Evolutionary conservation across 2,329 filamentous ascomycete genomes (phyloP), one percentile per base, ranked within the genome.

Genomic region (Ilyonectria sp.): DNA sequence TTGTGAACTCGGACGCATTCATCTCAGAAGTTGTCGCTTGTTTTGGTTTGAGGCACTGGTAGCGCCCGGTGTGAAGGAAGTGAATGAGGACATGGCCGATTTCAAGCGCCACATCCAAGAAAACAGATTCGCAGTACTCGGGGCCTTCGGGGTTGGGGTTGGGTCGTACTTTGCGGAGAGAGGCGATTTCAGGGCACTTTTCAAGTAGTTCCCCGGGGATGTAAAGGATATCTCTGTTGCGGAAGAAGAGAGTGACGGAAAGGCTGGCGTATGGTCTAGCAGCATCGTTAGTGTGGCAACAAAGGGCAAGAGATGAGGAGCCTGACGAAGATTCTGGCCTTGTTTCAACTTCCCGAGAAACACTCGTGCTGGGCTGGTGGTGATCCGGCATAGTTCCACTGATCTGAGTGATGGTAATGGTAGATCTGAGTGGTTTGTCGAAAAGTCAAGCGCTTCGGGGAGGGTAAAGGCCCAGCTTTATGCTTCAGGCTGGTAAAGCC

Each of bases 1-100:
- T 71, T 0, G 47, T 46, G 10, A 71, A 60, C 5, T 67, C 54
- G 1, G 52, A 54, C 5, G 46, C 19, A 1, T 40, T 31, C 19
- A 9, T 53, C 3, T 58, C 35, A 0, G 55, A 29, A 6, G 3
- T 6, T 4, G 23, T 15, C 6, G 21, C 11, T 29, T 29, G 47
- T n/a, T 50, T 17, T 0, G 60, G 57, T 1, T 33, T 56, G 6
- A 61, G 56, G 2, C 46, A 64, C 3, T 60, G 31, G 9, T 71
- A 69, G 0, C 5, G 50, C 2, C 53, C 66, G 2, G 65, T 37
- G 13, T 44, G 52, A 0, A 69, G 9, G 9, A 40, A 71, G 9
- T 71, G 59, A 1, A 71, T 19, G 6, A 71, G 11, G 0, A 56
- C 43, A 10, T 63, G 56, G 2, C 69, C 69, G 1, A 49, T 23